phyloP scores from a whole-genome alignment of 306 rosid species.

The Gastrolobium bilobum region DNA sequence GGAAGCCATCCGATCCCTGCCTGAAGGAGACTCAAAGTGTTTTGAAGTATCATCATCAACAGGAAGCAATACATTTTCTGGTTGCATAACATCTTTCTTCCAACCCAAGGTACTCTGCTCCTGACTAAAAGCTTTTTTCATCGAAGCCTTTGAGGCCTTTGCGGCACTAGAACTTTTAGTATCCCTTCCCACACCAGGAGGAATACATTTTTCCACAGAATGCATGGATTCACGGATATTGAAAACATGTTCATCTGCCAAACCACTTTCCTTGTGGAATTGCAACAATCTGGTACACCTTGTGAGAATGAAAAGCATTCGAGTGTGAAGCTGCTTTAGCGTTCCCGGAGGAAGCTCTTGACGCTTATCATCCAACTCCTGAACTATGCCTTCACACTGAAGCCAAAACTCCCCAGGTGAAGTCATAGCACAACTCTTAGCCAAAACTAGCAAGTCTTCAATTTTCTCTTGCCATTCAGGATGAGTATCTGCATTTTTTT shows the following conservation, averaged over 20 bases:
- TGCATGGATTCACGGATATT: conserved; percentile 85
- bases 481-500: conserved; percentile 88
- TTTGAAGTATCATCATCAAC: conserved; percentile 66
- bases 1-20: conserved; percentile 83
- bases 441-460: conserved; percentile 95
- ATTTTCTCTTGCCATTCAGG: conserved; percentile 98
- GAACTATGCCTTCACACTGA: conserved; percentile 98
- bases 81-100: conserved; percentile 69
- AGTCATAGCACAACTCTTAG: conserved; percentile 96
- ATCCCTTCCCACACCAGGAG: conserved; percentile 73
- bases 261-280: conserved; percentile 93
- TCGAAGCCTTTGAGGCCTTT: conserved; percentile 70
- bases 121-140: conserved; percentile 89
- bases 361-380: conserved; percentile 98
- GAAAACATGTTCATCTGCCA: conserved; percentile 85
- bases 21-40: conserved; percentile 64
- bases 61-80: conserved; percentile 55
- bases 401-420: conserved; percentile 96
- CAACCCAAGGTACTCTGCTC: conserved; percentile 75
- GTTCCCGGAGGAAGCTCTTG: conserved; percentile 94
- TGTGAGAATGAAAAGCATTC: conserved; percentile 96
- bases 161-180: conserved; percentile 61
- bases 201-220: conserved; percentile 75
- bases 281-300: conserved; percentile 96
- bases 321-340: conserved; percentile 94